These are phyloP conservation scores for Salisapilia sapeloensis DNA, from an alignment of 352 stramenopile species.

Conservation along the genomic window DNA sequence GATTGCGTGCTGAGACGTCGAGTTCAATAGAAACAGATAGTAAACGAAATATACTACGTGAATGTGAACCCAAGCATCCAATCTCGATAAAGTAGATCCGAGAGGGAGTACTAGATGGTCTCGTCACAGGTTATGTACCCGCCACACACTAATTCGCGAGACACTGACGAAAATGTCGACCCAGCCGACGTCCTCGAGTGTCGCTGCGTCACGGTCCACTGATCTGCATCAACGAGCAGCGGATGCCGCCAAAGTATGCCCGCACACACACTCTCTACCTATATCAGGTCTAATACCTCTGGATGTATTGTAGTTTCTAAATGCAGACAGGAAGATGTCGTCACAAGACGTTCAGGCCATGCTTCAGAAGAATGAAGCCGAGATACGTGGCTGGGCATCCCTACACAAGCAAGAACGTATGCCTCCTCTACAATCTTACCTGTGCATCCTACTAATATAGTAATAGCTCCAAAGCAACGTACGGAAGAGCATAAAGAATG, in stretches of 20 bases:
- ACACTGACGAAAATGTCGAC: background rate
- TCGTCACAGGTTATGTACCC: too few relatives aligned
- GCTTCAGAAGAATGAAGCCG: conserved; percentile 76
- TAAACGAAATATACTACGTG: too few relatives aligned
- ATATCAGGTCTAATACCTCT: background rate
- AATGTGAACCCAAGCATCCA: too few relatives aligned
- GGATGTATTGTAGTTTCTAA: conserved; percentile 8
- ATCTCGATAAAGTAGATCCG: too few relatives aligned
- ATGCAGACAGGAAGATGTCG: conserved; percentile 29
- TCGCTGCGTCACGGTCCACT: too few relatives aligned
- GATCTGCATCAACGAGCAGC: conserved; percentile 52
- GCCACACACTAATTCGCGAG: conserved; percentile 5
- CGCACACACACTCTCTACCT: too few relatives aligned
- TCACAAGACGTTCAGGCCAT: conserved; percentile 56
- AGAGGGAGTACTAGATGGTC: too few relatives aligned
- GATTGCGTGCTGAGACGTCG: too few relatives aligned
- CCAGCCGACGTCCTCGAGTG: too few relatives aligned
- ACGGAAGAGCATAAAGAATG: conserved; percentile 55
- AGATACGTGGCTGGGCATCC: conserved; percentile 49
- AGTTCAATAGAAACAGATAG: too few relatives aligned
- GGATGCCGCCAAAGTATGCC: conserved; percentile 25
- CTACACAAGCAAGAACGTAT: conserved; percentile 63
- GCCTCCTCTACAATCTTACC: conserved; percentile 1
- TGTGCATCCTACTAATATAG: background rate
- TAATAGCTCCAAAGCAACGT: conserved; percentile 25